Percentiles rank a stretch among this genome's conserved stretches.
Evolutionary conservation across 768 basidiomycete genomes (phyloP).

Genomic region (Saitozyma podzolica): DNA sequence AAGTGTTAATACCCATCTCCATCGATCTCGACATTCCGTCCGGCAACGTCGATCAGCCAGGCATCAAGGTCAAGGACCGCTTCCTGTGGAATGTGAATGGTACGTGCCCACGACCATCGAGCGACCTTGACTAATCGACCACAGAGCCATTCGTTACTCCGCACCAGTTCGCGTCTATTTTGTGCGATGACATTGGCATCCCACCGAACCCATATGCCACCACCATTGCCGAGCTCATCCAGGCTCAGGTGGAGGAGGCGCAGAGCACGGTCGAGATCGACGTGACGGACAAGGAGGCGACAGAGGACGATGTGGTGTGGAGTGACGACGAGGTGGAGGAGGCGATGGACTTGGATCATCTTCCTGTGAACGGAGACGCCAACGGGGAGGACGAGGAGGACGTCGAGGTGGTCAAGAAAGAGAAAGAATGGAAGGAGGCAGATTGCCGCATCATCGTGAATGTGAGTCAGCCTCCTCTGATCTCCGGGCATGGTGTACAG

Average conservation of each 20-base stretch:
- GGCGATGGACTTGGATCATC: slow-evolving; percentile 4
- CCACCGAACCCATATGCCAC: slow-evolving; percentile 67
- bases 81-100: slow-evolving; percentile 94
- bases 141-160: slow-evolving; percentile 75
- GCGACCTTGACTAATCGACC: slow-evolving; percentile 5
- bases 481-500: neutral
- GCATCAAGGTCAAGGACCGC: slow-evolving; percentile 85
- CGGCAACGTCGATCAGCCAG: slow-evolving; percentile 76
- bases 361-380: slow-evolving; percentile 8
- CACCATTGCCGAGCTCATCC: slow-evolving; percentile 80
- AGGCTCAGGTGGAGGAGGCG: slow-evolving; percentile 86
- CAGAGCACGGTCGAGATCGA: slow-evolving; percentile 75
- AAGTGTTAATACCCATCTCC: slow-evolving; percentile 80
- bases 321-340: slow-evolving; percentile 38
- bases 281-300: slow-evolving; percentile 54
- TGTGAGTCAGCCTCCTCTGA: slow-evolving; percentile 39
- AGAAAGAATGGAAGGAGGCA: slow-evolving; percentile 43
- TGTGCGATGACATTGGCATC: slow-evolving; percentile 85
- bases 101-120: slow-evolving; percentile 25
- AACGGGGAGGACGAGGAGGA: slow-evolving; percentile 32
- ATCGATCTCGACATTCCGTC: slow-evolving; percentile 94
- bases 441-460: slow-evolving; percentile 56
- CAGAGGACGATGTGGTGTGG: slow-evolving; percentile 42
- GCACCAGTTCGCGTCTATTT: slow-evolving; percentile 76
- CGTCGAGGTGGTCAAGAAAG: slow-evolving; percentile 35